Evolutionary conservation across 768 basidiomycete species (phyloP), one percentile per base, ranked within the genome.

Genomic region (Lentinula sp.): DNA sequence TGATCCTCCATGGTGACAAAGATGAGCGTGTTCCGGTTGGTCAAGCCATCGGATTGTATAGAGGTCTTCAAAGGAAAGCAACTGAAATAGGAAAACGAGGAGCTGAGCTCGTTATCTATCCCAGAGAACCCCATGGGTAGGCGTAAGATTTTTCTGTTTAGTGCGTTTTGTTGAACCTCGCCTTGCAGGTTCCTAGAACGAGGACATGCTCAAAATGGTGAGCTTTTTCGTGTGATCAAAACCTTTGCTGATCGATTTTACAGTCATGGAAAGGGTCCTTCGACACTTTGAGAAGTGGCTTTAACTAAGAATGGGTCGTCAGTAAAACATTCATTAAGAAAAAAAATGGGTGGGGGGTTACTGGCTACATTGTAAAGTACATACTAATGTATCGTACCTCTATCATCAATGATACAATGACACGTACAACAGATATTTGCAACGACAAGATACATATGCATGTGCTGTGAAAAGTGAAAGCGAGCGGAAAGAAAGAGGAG

Each of bases 1-100:
- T 83, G 18, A 66, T 85, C 40, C 64, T 81, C 10, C 71, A 85
- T 39, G 84, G 85, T 0, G 78, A 79, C 51, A 76, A 74, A 59
- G 84, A 86, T 64, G 73, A 80, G 39, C 75, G 84, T 0, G 82
- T 83, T 23, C 81, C 82, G 6, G 57, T 70, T 31, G 72, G 73
- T 1, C 73, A 74, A 65, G 66, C 69, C 1, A 62, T 73, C 46
- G 74, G 73, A n/a, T 66, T 74, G 32, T 73, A 60, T 23, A 39
- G 48, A 54, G 53, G 53, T 1, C 37, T 59, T 10, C 37, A 59
- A 43, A 43, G 40, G 8, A 34, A 35, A 43, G 40, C 39, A 18
- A 31, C 11, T 34, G 56, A 34, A 45, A 57, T 23, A 32, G 34
- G 56, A 16, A 43, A 46, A 32, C 31, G 45, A 34, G 57, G 57